Evolutionary conservation across 164 flowering plant genomes (phyloP).

Genomic region (Paratinospora sagittata): DNA sequence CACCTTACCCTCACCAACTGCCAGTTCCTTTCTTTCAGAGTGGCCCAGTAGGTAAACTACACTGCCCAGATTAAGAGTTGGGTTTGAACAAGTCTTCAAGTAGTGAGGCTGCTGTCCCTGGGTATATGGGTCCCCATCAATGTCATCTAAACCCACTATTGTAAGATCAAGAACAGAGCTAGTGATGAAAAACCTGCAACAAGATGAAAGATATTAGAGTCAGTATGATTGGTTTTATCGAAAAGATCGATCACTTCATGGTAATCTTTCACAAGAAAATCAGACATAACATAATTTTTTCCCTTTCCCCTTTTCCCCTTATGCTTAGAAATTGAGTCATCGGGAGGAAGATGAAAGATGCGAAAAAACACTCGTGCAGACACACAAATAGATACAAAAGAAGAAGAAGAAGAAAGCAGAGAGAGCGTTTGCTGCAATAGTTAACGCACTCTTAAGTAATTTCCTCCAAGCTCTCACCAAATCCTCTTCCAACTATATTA

Average conservation of each 20-base stretch:
- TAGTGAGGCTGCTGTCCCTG: slow-evolving; percentile 66
- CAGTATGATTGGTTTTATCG: background rate
- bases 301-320: background rate
- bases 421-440: too few relatives aligned
- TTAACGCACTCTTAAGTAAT: background rate
- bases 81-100: slow-evolving; percentile 73
- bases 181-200: slow-evolving; percentile 83
- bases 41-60: slow-evolving; percentile 77
- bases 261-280: background rate
- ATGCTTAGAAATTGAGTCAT: background rate
- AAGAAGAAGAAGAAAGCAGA: too few relatives aligned
- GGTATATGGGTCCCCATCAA: slow-evolving; percentile 59
- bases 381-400: too few relatives aligned
- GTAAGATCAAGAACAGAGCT: slow-evolving; percentile 95
- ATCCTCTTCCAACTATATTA: background rate
- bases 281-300: background rate
- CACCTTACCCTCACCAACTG: slow-evolving; percentile 90
- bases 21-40: slow-evolving; percentile 52
- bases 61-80: slow-evolving; percentile 75
- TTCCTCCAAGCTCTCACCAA: background rate
- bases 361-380: too few relatives aligned
- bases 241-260: background rate
- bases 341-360: too few relatives aligned
- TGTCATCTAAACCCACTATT: slow-evolving; percentile 74
- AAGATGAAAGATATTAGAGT: slow-evolving; percentile 6